Base-by-base conservation (phyloP, 768 basidiomycete species). In the Russula olivacea region DNA sequence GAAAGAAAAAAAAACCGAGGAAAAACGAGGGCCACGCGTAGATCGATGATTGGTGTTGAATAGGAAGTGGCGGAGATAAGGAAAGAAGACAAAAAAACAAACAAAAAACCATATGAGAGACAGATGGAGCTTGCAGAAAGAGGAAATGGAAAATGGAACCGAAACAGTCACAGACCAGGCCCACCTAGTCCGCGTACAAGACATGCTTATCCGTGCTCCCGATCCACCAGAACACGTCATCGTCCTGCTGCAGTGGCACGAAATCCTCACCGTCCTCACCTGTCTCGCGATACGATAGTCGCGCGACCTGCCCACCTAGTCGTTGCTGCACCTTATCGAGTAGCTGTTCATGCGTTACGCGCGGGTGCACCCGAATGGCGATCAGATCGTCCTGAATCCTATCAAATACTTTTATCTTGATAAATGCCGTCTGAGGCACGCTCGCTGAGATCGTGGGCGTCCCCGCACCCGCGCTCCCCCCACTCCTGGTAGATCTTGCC, bases 391-490 rank as follows among this genome's bases (percentile, higher is more conserved):
- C 95, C 28, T 93, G 88, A 60, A 88, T 80, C 43, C 91, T 84
- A 76, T 97, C 91, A 73, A 97, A 97, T 50, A 99, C 93, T 77
- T 99, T 99, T 77, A 99, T 97, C 77, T 98, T 99, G 68, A 98
- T 82, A 75, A 94, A 98, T 25, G 95, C 90, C 15, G 87, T 85
- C 70, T 91, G 87, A 6, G 86, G 84, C 66, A 89, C 90, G 50
- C 81, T 82, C 19, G 86, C 83, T 55, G 90, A 92, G 69, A 92
- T 88, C 23, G 86, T 79, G 12, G 89, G 89, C 34, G 77, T 83
- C 69, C 84, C 89, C 58, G 83, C 69, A 34, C 71, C 72, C 4
- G 81, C 80, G 23, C 76, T 80, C 21, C 87, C 85, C 25, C 81
- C 82, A 21, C 85, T 80, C 34, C 86, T 81, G 21, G 74, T 71